Evolutionary conservation across 345 rosid species (phyloP).

Genomic region (Eucalyptus curtisii): DNA sequence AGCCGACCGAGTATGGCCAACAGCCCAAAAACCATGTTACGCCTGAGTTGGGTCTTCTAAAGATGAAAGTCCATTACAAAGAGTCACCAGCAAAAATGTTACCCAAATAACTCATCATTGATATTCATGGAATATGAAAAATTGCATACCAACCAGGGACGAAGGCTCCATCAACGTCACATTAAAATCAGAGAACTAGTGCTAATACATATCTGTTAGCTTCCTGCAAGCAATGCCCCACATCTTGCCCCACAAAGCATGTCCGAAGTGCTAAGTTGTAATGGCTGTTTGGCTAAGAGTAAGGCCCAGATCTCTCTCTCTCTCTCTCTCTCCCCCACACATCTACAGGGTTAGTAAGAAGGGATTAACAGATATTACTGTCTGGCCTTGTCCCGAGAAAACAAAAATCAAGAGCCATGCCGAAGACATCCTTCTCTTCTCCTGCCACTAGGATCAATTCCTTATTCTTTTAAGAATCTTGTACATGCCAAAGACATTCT

Average conservation of each 20-base stretch:
- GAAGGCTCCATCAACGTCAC: not conserved
- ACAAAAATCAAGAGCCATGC: not conserved
- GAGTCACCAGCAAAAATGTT: not conserved
- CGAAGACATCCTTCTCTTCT: not conserved
- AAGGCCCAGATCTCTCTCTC: not conserved
- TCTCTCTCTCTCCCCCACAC: not conserved
- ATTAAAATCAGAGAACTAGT: not conserved
- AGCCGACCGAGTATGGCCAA: not conserved
- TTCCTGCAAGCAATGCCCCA: not conserved
- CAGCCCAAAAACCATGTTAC: not conserved
- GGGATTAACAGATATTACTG: not conserved
- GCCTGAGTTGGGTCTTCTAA: not conserved
- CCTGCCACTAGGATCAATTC: not conserved
- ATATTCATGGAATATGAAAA: not conserved
- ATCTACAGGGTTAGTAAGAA: not conserved
- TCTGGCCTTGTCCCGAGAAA: not conserved
- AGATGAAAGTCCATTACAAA: not conserved
- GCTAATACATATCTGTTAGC: not conserved
- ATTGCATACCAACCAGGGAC: not conserved
- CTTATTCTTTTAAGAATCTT: constrained; percentile 33
- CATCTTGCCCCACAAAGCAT: not conserved
- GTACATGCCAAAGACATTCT: constrained; percentile 88
- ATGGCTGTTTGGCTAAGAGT: not conserved
- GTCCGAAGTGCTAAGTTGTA: not conserved
- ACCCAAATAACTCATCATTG: not conserved